Conservation (phyloP, 164 flowering plant species). For the Liriodendron chinense region DNA sequence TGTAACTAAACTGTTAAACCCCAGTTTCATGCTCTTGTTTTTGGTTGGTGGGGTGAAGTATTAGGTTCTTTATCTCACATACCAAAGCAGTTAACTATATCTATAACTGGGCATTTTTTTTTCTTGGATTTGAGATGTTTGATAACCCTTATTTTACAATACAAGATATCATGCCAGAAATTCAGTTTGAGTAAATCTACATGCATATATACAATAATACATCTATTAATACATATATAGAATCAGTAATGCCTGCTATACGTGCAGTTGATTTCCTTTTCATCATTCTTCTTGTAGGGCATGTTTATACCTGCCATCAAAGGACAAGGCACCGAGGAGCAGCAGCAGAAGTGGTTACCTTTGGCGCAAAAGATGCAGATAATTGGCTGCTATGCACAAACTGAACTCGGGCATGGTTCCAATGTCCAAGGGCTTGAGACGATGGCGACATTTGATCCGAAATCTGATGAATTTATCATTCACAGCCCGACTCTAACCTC, state of each 20-base stretch:
- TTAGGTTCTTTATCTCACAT: not conserved
- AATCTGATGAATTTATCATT: slow-evolving; percentile 82
- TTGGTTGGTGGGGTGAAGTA: not conserved
- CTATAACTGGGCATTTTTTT: no score
- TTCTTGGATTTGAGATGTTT: no score
- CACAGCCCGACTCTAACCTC: slow-evolving; percentile 94
- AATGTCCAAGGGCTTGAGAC: slow-evolving; percentile 99
- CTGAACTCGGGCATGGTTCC: slow-evolving; percentile 99
- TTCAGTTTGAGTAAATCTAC: no score
- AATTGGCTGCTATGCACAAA: slow-evolving; percentile 98
- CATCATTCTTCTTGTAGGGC: slow-evolving; percentile 43
- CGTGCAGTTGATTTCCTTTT: not conserved
- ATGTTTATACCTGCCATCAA: slow-evolving; percentile 93
- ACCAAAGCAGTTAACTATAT: no score
- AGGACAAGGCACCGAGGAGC: slow-evolving; percentile 97
- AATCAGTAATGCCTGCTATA: not conserved
- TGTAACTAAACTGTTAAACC: not conserved
- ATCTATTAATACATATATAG: not conserved
- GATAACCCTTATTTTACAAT: no score
- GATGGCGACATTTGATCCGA: slow-evolving; percentile 91
- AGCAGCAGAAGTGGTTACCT: slow-evolving; percentile 88
- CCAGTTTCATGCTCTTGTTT: not conserved
- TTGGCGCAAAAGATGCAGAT: slow-evolving; percentile 96
- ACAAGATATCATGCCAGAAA: no score
- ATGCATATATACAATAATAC: no score